Evolutionary conservation across 805 yeast species (phyloP).

Genomic region (Zygosaccharomyces bailii): DNA sequence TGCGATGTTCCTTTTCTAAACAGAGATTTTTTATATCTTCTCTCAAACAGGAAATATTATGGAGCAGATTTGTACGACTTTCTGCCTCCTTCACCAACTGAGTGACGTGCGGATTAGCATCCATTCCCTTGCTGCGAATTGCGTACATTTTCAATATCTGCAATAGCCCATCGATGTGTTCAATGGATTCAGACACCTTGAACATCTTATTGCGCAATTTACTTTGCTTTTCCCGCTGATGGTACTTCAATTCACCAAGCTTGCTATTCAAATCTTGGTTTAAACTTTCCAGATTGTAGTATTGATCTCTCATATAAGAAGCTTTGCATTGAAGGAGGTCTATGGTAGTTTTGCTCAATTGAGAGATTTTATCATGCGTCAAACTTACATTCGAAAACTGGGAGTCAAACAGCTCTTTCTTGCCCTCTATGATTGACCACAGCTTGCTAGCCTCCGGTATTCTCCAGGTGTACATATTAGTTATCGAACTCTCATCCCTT

Average conservation of each 20-base stretch:
- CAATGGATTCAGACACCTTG: conserved; percentile 14
- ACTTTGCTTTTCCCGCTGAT: conserved; percentile 23
- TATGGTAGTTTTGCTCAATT: background rate
- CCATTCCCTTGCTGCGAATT: conserved; percentile 13
- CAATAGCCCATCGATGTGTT: conserved; percentile 20
- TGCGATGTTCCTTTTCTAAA: conserved; percentile 4
- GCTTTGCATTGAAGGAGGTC: conserved; percentile 2
- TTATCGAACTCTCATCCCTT: conserved; percentile 31
- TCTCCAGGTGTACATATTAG: conserved; percentile 39
- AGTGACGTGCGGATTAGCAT: conserved; percentile 19
- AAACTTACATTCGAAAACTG: background rate
- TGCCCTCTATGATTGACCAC: conserved; percentile 10
- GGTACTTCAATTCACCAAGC: conserved; percentile 21
- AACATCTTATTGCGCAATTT: conserved; percentile 25
- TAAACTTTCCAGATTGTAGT: conserved; percentile 13
- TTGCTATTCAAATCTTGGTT: conserved; percentile 7
- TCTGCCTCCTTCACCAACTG: conserved; percentile 20
- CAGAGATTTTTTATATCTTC: conserved; percentile 22
- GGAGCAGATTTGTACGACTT: conserved; percentile 20
- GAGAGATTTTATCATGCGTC: conserved; percentile 8
- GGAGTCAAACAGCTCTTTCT: background rate
- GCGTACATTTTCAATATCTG: conserved; percentile 24
- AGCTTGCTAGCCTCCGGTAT: conserved; percentile 30
- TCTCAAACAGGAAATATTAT: conserved; percentile 24
- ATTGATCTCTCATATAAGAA: conserved; percentile 8